A percentile compares a stretch with the other conserved stretches of the same genome.
Evolutionary conservation across 2,329 filamentous ascomycete genomes (phyloP).

Genomic region (Sporothrix brasiliensis): DNA sequence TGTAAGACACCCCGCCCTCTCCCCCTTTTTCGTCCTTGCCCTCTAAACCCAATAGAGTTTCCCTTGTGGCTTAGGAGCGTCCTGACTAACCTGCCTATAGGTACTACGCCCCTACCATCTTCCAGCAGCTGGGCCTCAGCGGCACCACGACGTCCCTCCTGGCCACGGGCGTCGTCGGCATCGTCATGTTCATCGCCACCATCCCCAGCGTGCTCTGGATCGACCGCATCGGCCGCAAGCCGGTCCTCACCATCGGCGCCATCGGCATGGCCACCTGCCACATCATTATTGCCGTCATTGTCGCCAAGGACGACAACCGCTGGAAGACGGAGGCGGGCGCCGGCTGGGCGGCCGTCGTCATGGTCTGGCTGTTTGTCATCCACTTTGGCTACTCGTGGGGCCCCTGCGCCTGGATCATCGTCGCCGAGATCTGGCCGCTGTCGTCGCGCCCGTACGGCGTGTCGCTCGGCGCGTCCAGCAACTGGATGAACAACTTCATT

Average conservation of each 20-base stretch:
- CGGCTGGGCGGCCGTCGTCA: conserved; percentile 68
- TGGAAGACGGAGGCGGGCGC: conserved; percentile 62
- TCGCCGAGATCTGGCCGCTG: conserved; percentile 74
- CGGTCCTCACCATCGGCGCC: conserved; percentile 64
- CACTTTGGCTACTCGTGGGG: conserved; percentile 79
- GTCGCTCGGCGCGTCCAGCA: conserved; percentile 66
- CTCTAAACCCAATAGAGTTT: too few species aligned
- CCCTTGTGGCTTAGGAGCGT: too few species aligned
- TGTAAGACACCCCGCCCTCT: too few species aligned
- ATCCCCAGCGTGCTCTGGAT: conserved; percentile 68
- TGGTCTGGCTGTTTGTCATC: conserved; percentile 75
- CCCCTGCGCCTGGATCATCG: conserved; percentile 73
- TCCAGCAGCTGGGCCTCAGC: conserved; percentile 64
- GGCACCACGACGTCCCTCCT: conserved; percentile 58
- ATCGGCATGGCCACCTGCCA: conserved; percentile 72
- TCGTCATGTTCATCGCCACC: conserved; percentile 69
- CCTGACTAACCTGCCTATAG: background rate
- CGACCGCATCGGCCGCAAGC: conserved; percentile 65
- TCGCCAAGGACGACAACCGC: conserved; percentile 62
- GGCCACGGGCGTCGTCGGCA: conserved; percentile 71
- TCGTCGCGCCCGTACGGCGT: conserved; percentile 71
- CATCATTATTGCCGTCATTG: conserved; percentile 70
- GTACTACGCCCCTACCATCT: conserved; percentile 73
- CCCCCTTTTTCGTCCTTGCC: too few species aligned
- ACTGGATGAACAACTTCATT: conserved; percentile 67